These are phyloP conservation scores for Hortaea sp. DNA, from an alignment of 2,329 filamentous ascomycete species.

Conservation along the genomic window DNA sequence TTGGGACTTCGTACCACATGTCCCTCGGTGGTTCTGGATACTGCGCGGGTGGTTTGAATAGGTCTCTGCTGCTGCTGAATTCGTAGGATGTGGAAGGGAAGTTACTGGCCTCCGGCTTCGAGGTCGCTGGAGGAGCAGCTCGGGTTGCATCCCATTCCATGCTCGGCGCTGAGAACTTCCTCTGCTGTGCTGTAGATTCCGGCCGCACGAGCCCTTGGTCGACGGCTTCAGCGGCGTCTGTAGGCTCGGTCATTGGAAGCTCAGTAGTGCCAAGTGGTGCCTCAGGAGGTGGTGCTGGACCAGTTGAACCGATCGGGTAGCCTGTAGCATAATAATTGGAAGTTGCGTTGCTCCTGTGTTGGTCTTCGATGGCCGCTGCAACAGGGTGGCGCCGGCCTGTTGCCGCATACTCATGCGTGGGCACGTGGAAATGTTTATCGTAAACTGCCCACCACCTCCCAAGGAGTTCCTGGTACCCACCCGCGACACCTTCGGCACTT, in stretches of 20 bases:
- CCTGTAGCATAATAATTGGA: conserved; percentile 12
- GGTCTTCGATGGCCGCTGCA: neutral
- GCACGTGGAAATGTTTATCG: conserved; percentile 65
- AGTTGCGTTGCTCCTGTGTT: conserved; percentile 8
- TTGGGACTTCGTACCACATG: conserved; percentile 79
- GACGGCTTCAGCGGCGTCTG: conserved; percentile 34
- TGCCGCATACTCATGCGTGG: conserved; percentile 11
- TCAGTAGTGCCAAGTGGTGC: conserved; percentile 27
- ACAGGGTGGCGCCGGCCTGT: conserved; percentile 5
- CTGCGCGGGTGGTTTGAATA: conserved; percentile 65
- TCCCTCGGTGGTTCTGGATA: conserved; percentile 78
- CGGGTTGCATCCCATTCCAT: conserved; percentile 54
- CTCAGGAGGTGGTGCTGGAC: conserved; percentile 16
- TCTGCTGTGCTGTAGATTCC: conserved; percentile 36
- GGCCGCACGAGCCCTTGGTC: conserved; percentile 34
- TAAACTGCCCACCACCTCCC: conserved; percentile 92
- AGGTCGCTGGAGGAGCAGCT: conserved; percentile 50
- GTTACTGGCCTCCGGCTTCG: conserved; percentile 75
- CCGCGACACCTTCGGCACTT: conserved; percentile 39
- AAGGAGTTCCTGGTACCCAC: conserved; percentile 72
- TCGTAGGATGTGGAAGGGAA: conserved; percentile 70
- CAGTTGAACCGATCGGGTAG: conserved; percentile 4
- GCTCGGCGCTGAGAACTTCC: conserved; percentile 47
- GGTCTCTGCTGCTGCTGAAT: conserved; percentile 66
- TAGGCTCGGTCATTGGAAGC: conserved; percentile 33